Evolutionary conservation across 2,329 filamentous ascomycete species (phyloP), one percentile per base, ranked within the genome.

Genomic region (Aureobasidium subglaciale): DNA sequence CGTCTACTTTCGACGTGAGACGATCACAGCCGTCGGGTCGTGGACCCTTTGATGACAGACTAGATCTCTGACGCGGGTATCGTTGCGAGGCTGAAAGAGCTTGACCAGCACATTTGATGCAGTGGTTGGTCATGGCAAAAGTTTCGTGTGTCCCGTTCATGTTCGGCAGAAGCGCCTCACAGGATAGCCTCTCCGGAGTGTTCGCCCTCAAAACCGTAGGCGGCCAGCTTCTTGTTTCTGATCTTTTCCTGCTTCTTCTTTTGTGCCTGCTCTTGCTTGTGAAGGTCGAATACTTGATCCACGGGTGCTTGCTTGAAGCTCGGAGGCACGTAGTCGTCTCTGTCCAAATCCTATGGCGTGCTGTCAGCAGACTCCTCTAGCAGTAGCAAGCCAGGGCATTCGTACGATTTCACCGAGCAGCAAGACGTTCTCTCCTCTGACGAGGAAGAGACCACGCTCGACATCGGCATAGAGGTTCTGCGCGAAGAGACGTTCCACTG

Each of bases 351-450:
- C 78, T 80, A 60, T n/a, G 56, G 22, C 8, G 25, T n/a, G 8
- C 6, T 13, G 34, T 50, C n/a, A 50, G 34, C 16, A 15, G 34
- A 7, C 15, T 8, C 11, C 1, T 9, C 2, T 2, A 9, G 32
- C 2, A 1, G 9, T n/a, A n/a, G 13, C 10, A 4, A 6, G 35
- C 10, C 7, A 9, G 25, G 24, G 22, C 16, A 16, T 52, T 40
- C 75, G 45, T 73, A 81, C 79, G 65, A 99, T 95, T 73, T 97
- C 95, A 34, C 93, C 93, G 16, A 97, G 80, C 41, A 99, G 78
- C 50, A 96, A 78, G n/a, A 99, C 93, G 70, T 99, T 99, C 75
- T 99, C 93, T 63, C 93, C 93, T 58, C 93, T 81, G 42, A 99
- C 89, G 32, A 97, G 81, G 74, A 93, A 97, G 60, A 95, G 84